Percentiles rank a stretch among this genome's conserved stretches.
Evolutionary conservation across 1,139 yeast species (phyloP).

Genomic region (Blastobotrys petasosporus): DNA sequence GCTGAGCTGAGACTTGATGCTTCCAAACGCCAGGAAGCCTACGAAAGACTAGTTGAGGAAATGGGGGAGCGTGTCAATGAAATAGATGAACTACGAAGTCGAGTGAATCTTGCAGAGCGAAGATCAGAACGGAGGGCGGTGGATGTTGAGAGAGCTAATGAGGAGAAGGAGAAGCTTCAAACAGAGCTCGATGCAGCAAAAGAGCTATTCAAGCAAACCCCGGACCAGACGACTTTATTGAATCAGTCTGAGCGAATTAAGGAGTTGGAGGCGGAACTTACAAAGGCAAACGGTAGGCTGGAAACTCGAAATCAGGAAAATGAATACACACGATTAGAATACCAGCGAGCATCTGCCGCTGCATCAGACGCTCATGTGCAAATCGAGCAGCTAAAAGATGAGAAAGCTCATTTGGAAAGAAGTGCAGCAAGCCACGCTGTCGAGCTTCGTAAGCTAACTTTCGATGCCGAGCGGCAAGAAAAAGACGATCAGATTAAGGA

Average conservation of each 20-base stretch:
- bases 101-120: slow-evolving; percentile 24
- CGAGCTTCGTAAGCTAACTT: slow-evolving; percentile 24
- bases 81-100: slow-evolving; percentile 24
- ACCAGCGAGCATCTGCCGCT: slow-evolving; percentile 52
- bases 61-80: slow-evolving; percentile 34
- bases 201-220: slow-evolving; percentile 15
- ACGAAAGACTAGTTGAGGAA: slow-evolving; percentile 40
- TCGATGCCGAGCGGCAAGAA: slow-evolving; percentile 29
- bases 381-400: slow-evolving; percentile 34
- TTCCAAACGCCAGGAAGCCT: slow-evolving; percentile 28
- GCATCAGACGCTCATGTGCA: slow-evolving; percentile 47
- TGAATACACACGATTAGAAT: slow-evolving; percentile 61
- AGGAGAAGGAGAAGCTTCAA: slow-evolving; percentile 12
- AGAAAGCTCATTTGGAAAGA: slow-evolving; percentile 31
- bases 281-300: slow-evolving; percentile 36
- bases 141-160: slow-evolving; percentile 20
- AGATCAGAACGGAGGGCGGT: slow-evolving; percentile 24
- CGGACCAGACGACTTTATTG: slow-evolving; percentile 31
- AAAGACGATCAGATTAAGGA: slow-evolving; percentile 30
- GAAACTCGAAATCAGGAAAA: slow-evolving; percentile 47
- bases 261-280: slow-evolving; percentile 38
- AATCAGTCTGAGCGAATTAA: slow-evolving; percentile 36
- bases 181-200: slow-evolving; percentile 18
- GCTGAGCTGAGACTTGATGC: slow-evolving; percentile 32
- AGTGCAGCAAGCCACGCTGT: slow-evolving; percentile 32